Percentiles rank a stretch among this genome's conserved stretches.
These are phyloP conservation scores for Exophiala sp. DNA, from an alignment of 2,329 filamentous ascomycete species.

Conservation along the genomic window DNA sequence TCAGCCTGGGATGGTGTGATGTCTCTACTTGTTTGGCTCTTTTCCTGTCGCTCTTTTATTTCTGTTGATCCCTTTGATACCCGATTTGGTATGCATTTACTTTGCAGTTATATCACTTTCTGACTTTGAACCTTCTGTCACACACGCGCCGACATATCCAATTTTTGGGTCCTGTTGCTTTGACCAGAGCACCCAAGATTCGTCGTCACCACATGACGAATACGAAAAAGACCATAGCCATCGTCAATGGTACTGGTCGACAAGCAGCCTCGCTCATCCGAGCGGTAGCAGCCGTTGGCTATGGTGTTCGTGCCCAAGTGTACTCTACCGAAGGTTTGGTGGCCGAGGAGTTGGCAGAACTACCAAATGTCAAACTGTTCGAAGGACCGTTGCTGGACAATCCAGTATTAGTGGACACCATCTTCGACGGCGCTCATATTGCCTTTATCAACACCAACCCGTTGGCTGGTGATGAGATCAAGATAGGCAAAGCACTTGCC, in stretches of 20 bases:
- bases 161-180: constrained; percentile 1
- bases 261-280: constrained; percentile 94
- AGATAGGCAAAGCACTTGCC: constrained; percentile 81
- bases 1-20: constrained; percentile 4
- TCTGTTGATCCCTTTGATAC: not conserved
- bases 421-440: constrained; percentile 80
- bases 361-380: constrained; percentile 76
- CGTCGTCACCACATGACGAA: constrained; percentile 23
- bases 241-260: constrained; percentile 93
- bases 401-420: constrained; percentile 65
- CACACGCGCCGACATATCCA: not conserved
- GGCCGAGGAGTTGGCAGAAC: constrained; percentile 74
- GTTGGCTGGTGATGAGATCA: constrained; percentile 82
- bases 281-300: constrained; percentile 89
- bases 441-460: constrained; percentile 98
- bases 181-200: not conserved
- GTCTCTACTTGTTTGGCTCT: not conserved
- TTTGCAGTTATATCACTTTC: not conserved
- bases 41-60: constrained; percentile 1
- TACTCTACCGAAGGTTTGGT: constrained; percentile 83
- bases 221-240: constrained; percentile 71
- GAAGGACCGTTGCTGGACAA: constrained; percentile 68
- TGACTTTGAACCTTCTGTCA: not conserved
- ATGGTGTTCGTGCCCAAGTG: constrained; percentile 87
- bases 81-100: not conserved